phyloP scores from a whole-genome alignment of 2,329 filamentous ascomycete genomes.

The Clathrospora elynae region DNA sequence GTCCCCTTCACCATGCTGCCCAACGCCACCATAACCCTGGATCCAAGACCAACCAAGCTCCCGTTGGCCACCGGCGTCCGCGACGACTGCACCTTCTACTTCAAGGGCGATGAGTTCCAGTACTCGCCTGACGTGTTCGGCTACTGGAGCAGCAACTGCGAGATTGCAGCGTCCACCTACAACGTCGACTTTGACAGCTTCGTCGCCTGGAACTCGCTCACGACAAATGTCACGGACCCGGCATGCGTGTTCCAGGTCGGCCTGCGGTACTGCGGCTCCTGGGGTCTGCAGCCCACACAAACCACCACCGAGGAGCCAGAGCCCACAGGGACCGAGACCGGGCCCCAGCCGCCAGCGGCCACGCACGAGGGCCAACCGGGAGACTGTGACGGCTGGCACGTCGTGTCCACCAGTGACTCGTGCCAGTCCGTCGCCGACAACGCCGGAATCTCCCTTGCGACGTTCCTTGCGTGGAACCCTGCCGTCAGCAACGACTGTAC shows the following conservation, averaged over 20 bases:
- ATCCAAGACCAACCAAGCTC: too few species aligned
- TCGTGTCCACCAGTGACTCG: background rate
- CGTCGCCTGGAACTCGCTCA: background rate
- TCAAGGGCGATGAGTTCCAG: too few species aligned
- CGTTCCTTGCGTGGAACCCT: conserved; percentile 5
- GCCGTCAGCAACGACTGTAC: conserved; percentile 4
- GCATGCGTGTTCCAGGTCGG: conserved; percentile 1
- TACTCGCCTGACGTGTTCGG: too few species aligned
- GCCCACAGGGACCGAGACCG: conserved; percentile 1
- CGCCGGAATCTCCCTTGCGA: conserved; percentile 1
- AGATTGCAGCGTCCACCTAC: too few species aligned
- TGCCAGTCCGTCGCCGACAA: conserved; percentile 1
- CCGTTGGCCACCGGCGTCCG: too few species aligned
- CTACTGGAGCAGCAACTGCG: too few species aligned
- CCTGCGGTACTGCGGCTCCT: conserved; percentile 2
- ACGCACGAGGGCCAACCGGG: conserved; percentile 1
- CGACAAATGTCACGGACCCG: background rate
- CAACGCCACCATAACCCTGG: too few species aligned
- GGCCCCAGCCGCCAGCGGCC: conserved; percentile 1
- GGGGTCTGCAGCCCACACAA: background rate
- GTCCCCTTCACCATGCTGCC: too few species aligned
- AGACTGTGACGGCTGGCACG: conserved; percentile 1
- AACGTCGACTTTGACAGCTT: conserved; percentile 1
- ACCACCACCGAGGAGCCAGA: conserved; percentile 2
- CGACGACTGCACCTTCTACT: too few species aligned